Percentiles rank a stretch among this genome's conserved stretches.
phyloP scores from a whole-genome alignment of 495 filamentous ascomycete species.

The Penicillium herquei region DNA sequence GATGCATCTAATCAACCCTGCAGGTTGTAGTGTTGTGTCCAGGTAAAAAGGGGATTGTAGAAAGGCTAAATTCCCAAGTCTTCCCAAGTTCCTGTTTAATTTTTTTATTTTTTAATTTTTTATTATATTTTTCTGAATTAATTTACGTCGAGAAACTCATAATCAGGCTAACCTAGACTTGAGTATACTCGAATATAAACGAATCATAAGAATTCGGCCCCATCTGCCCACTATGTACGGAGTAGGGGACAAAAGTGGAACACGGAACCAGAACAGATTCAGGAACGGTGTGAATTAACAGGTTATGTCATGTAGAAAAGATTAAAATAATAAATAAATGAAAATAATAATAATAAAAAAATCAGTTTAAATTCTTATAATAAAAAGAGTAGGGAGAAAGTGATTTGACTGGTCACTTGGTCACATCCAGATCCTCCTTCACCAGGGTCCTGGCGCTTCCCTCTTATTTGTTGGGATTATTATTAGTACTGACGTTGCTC shows the following conservation, averaged over 20 bases:
- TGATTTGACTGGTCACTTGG: conserved; percentile 2
- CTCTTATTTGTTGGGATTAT: conserved; percentile 8
- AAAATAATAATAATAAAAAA: background rate
- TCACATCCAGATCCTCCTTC: no score
- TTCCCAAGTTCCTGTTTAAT: background rate
- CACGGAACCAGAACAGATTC: background rate
- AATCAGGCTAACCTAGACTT: no score
- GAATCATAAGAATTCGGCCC: conserved; percentile 1
- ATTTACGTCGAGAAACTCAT: background rate
- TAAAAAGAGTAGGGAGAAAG: no score
- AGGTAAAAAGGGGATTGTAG: background rate
- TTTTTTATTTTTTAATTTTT: background rate
- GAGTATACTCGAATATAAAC: background rate
- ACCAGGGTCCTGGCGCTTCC: conserved; percentile 5
- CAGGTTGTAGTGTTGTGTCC: background rate
- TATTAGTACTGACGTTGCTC: conserved; percentile 18
- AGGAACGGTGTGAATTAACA: conserved; percentile 7
- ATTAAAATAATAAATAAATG: background rate
- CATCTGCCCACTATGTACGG: background rate
- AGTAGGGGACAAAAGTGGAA: background rate
- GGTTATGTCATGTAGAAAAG: conserved; percentile 3
- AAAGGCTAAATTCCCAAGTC: no score
- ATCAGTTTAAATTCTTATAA: no score
- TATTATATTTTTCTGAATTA: background rate
- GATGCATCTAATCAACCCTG: conserved; percentile 10